Percentiles rank a stretch among this genome's conserved stretches.
These are phyloP conservation scores for Scheffersomyces parashehatae DNA, from an alignment of 1,139 yeast genomes.

Conservation along the genomic window DNA sequence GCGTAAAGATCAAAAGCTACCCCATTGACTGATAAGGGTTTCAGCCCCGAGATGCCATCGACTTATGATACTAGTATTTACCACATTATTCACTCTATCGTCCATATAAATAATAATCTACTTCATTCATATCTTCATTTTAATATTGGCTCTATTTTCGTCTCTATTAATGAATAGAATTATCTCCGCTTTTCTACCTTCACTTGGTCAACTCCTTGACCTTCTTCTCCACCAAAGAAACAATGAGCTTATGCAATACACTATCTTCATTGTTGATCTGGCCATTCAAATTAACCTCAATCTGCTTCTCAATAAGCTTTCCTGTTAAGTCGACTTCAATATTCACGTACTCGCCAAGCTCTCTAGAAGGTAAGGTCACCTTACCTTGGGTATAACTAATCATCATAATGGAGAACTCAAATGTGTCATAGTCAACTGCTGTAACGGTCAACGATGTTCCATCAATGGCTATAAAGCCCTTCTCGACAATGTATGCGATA, in stretches of 20 bases:
- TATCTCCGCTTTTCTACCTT: neutral
- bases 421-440: slow-evolving; percentile 57
- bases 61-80: too few relatives aligned
- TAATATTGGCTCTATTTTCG: too few relatives aligned
- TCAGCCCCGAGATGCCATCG: too few relatives aligned
- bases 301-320: slow-evolving; percentile 85
- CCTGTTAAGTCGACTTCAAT: slow-evolving; percentile 95
- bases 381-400: slow-evolving; percentile 86
- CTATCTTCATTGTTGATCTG: slow-evolving; percentile 51
- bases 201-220: slow-evolving; percentile 18
- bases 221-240: slow-evolving; percentile 53
- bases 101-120: too few relatives aligned
- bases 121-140: too few relatives aligned
- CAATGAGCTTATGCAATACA: slow-evolving; percentile 44
- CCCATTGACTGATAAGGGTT: too few relatives aligned
- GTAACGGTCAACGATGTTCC: slow-evolving; percentile 95
- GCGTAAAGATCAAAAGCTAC: too few relatives aligned
- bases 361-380: slow-evolving; percentile 71
- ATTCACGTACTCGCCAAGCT: slow-evolving; percentile 67
- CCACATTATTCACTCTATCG: too few relatives aligned
- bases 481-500: slow-evolving; percentile 81
- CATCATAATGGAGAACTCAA: slow-evolving; percentile 81
- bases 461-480: slow-evolving; percentile 89
- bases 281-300: slow-evolving; percentile 53
- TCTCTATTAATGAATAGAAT: neutral